Conservation (phyloP, 805 yeast genomes). For the Starmera quercuum region DNA sequence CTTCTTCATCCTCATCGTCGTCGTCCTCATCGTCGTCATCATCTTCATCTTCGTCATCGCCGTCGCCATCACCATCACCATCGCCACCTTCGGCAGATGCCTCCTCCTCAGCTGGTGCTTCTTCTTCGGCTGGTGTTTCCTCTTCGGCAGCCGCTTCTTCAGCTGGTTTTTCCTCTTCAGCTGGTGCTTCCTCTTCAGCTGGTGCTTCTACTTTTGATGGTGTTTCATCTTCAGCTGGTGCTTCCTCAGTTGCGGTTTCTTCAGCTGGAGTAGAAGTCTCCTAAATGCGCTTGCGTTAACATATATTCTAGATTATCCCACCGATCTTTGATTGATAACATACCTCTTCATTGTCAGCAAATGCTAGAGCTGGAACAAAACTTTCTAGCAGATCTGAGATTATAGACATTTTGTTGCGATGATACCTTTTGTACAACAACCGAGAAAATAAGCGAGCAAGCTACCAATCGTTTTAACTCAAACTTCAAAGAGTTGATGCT, state of each 20-base stretch:
- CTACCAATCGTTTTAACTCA: too few relatives aligned
- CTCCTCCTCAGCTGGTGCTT: slow-evolving; percentile 11
- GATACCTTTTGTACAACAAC: too few relatives aligned
- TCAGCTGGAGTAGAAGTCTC: slow-evolving; percentile 1
- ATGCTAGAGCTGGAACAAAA: slow-evolving; percentile 69
- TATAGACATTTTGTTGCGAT: slow-evolving; percentile 14
- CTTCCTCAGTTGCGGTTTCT: neutral
- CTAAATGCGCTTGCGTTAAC: too few relatives aligned
- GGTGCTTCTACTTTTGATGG: neutral
- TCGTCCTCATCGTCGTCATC: slow-evolving; percentile 53
- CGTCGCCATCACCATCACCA: slow-evolving; percentile 1
- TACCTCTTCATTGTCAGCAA: slow-evolving; percentile 59
- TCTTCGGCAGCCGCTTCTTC: slow-evolving; percentile 9
- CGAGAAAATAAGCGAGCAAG: too few relatives aligned
- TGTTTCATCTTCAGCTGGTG: neutral
- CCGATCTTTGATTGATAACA: too few relatives aligned
- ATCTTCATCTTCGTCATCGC: slow-evolving; percentile 21
- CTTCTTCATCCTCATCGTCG: slow-evolving; percentile 68
- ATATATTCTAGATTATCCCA: too few relatives aligned
- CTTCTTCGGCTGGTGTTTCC: slow-evolving; percentile 1
- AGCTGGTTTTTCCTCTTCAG: slow-evolving; percentile 15
- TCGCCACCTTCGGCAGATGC: slow-evolving; percentile 3
- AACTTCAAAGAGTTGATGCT: too few relatives aligned
- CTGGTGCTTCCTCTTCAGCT: slow-evolving; percentile 1
- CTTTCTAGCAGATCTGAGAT: slow-evolving; percentile 63